Evolutionary conservation across 352 stramenopile species (phyloP).

Genomic region (Phytophthora kernoviae): DNA sequence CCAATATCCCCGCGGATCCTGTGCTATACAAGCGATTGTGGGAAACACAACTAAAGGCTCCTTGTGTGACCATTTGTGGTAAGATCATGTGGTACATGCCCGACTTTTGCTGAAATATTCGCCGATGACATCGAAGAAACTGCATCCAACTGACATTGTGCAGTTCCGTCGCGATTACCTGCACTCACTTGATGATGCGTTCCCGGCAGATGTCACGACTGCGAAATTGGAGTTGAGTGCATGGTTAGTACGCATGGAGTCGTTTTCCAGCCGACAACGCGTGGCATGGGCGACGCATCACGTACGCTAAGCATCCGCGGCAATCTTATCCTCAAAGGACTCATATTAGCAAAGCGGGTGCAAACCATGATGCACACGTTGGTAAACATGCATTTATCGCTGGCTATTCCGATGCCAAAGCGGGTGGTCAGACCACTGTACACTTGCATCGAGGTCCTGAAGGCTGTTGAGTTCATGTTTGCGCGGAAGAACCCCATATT

Average conservation of each 20-base stretch:
- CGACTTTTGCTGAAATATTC: conserved; percentile 88
- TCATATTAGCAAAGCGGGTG: conserved; percentile 89
- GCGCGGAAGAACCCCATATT: conserved; percentile 85
- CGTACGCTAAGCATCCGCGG: conserved; percentile 82
- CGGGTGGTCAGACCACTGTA: conserved; percentile 84
- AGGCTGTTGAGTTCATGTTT: conserved; percentile 94
- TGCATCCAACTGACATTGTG: conserved; percentile 74
- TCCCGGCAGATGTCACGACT: conserved; percentile 75
- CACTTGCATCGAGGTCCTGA: conserved; percentile 91
- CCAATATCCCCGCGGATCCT: conserved; percentile 84
- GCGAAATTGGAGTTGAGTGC: conserved; percentile 84
- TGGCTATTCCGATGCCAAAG: conserved; percentile 89
- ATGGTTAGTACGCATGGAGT: conserved; percentile 89
- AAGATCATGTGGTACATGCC: conserved; percentile 88
- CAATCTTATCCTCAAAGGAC: conserved; percentile 91
- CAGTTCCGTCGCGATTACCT: conserved; percentile 84
- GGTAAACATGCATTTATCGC: conserved; percentile 87
- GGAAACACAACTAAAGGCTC: conserved; percentile 83
- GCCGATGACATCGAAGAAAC: conserved; percentile 85
- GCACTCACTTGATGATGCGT: conserved; percentile 79
- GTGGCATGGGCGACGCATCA: conserved; percentile 71
- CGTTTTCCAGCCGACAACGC: conserved; percentile 86
- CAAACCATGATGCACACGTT: conserved; percentile 92
- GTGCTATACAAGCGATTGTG: conserved; percentile 92
- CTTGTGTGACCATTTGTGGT: conserved; percentile 82